A percentile compares a stretch with the other conserved stretches of the same genome.
phyloP scores from a whole-genome alignment of 192 early-diverging fungal genomes.

The Bifiguratus adelaidae region DNA sequence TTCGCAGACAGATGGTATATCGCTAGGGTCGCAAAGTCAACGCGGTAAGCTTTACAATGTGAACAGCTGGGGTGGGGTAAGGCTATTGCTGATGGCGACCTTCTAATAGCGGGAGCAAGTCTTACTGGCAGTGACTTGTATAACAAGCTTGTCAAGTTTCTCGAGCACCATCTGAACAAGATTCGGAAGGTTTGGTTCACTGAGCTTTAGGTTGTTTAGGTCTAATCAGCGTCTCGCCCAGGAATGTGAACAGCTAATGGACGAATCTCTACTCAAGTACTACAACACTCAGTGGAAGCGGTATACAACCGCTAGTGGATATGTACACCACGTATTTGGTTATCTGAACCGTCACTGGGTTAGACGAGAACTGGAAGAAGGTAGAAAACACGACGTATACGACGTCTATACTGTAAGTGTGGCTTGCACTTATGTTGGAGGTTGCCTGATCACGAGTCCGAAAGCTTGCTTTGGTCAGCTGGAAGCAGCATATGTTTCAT shows the following conservation, averaged over 20 bases:
- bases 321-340: slow-evolving; percentile 82
- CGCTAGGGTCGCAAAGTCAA: slow-evolving; percentile 4
- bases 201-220: slow-evolving; percentile 29
- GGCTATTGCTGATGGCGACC: background rate
- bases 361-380: slow-evolving; percentile 91
- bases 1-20: slow-evolving; percentile 10
- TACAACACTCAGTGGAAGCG: slow-evolving; percentile 86
- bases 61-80: background rate
- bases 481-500: slow-evolving; percentile 74
- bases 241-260: slow-evolving; percentile 51
- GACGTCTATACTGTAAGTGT: slow-evolving; percentile 87
- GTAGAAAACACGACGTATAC: slow-evolving; percentile 70
- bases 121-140: slow-evolving; percentile 47
- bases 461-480: slow-evolving; percentile 73
- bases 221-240: slow-evolving; percentile 25
- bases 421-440: background rate
- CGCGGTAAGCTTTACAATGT: slow-evolving; percentile 10
- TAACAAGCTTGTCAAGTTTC: slow-evolving; percentile 31
- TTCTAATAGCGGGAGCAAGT: slow-evolving; percentile 24
- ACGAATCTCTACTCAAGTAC: slow-evolving; percentile 74
- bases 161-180: slow-evolving; percentile 41
- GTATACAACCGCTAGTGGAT: slow-evolving; percentile 76
- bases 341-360: slow-evolving; percentile 99
- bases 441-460: background rate
- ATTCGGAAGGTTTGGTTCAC: slow-evolving; percentile 21